phyloP scores from a whole-genome alignment of 2,329 filamentous ascomycete species.

The Ophiostoma populinum region DNA sequence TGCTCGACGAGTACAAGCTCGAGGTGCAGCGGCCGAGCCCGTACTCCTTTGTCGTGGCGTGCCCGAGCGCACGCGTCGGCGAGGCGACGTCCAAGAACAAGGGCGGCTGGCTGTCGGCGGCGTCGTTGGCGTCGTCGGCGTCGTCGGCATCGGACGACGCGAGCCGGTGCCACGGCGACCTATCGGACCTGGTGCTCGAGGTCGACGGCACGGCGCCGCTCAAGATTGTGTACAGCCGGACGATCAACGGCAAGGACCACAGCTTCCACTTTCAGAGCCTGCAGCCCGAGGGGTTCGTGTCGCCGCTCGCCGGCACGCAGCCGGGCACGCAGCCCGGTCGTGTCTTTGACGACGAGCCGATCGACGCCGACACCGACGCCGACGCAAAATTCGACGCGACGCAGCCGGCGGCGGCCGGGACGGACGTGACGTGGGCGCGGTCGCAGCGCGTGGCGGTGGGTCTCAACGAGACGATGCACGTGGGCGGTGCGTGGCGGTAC shows the following conservation, averaged over 20 bases:
- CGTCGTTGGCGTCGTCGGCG: constrained; percentile 34
- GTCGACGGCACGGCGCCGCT: constrained; percentile 80
- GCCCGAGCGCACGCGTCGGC: constrained; percentile 62
- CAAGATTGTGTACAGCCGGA: constrained; percentile 81
- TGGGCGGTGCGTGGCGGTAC: constrained; percentile 72
- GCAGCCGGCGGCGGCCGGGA: constrained; percentile 37
- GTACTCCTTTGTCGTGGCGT: constrained; percentile 71
- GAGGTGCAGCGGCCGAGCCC: constrained; percentile 65
- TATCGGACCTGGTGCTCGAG: constrained; percentile 70
- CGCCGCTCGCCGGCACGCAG: constrained; percentile 48
- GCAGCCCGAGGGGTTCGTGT: constrained; percentile 71
- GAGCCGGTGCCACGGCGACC: constrained; percentile 61
- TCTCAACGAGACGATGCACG: constrained; percentile 75
- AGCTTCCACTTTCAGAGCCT: constrained; percentile 86
- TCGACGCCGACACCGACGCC: background rate
- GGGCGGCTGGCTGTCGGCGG: constrained; percentile 19
- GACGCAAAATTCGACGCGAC: constrained; percentile 15
- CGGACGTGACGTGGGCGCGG: constrained; percentile 68
- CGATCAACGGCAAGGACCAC: constrained; percentile 66
- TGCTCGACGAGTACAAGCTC: constrained; percentile 84
- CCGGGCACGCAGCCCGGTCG: background rate
- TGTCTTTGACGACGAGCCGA: background rate
- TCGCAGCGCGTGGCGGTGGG: constrained; percentile 60
- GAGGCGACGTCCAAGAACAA: constrained; percentile 16
- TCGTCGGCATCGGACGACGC: constrained; percentile 19